Evolutionary conservation across 1,139 yeast species (phyloP), one percentile per base, ranked within the genome.

Genomic region (Sugiyamaella sp.): DNA sequence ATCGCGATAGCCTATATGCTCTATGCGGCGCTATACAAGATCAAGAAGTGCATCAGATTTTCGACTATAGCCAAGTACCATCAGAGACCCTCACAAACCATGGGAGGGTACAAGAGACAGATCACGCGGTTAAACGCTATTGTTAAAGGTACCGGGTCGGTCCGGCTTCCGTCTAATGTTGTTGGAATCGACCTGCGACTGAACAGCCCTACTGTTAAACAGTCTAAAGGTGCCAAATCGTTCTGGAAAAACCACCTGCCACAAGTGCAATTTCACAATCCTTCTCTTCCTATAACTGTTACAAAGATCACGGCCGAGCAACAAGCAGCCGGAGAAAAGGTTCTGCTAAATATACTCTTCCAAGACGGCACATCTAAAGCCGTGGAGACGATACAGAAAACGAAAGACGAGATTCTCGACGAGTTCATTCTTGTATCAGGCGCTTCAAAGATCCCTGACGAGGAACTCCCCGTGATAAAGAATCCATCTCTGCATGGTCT

Each of bases 221-320:
- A 32, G 14, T 32, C 17, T 10, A 46, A 37, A 20, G 65, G 71
- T 10, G 68, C 70, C 10, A 73, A 80, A 53, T 74, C 74, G 59
- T 88, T 90, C 71, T 87, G 95, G 95, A 81, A 80, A 64, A 73
- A 76, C 49, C 80, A 82, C 69, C 74, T 89, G 55, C 96, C 95
- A 19, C 82, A 89, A 12, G 75, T 90, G 56, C 86, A 84, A 67
- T 90, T 87, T 71, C 91, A 89, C 73, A 90, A 90, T 70, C 93
- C 93, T 27, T 74, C 75, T 41, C 67, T 87, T 32, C 79, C 81
- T 33, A 82, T 89, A 56, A 76, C 80, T 25, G 86, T 89, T 20
- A 51, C 39, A n/a, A 49, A 46, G 24, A 37, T 53, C 25, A 55
- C 57, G 25, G 61, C 57, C 12, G 60, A 65, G 9, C 59, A 54